Evolutionary conservation across 495 filamentous ascomycete species (phyloP).

Genomic region (Aspergillus mulundensis): DNA sequence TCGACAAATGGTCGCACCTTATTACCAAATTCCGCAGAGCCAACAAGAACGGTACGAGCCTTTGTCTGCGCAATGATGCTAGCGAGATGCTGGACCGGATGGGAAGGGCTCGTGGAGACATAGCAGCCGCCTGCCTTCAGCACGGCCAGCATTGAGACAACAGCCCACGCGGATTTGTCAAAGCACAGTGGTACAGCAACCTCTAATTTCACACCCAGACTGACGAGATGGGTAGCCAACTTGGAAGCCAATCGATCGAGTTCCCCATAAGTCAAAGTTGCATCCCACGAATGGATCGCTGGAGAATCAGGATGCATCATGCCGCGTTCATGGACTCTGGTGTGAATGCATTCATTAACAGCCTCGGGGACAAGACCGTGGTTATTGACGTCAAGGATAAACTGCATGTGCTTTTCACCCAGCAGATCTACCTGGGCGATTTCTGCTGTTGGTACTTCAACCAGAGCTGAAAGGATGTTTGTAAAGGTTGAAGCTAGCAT

Average conservation of each 20-base stretch:
- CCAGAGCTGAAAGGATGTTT: neutral
- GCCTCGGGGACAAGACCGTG: slow-evolving; percentile 16
- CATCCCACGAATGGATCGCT: slow-evolving; percentile 21
- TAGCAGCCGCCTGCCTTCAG: slow-evolving; percentile 46
- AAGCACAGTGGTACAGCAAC: slow-evolving; percentile 40
- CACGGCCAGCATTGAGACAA: slow-evolving; percentile 38
- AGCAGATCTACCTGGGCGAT: slow-evolving; percentile 14
- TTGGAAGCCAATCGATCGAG: slow-evolving; percentile 11
- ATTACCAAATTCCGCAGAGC: neutral
- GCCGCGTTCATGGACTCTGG: slow-evolving; percentile 6
- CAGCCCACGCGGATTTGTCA: slow-evolving; percentile 37
- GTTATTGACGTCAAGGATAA: slow-evolving; percentile 20
- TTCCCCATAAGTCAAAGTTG: slow-evolving; percentile 18
- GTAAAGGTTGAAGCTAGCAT: neutral
- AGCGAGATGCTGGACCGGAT: slow-evolving; percentile 38
- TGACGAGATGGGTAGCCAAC: slow-evolving; percentile 23
- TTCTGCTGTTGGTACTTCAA: neutral
- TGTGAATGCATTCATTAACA: slow-evolving; percentile 18
- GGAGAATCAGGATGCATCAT: neutral
- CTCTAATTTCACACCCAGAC: slow-evolving; percentile 29
- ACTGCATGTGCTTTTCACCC: slow-evolving; percentile 12
- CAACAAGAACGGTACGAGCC: slow-evolving; percentile 14
- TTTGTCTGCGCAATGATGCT: slow-evolving; percentile 23
- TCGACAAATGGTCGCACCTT: neutral
- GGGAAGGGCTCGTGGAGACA: slow-evolving; percentile 39